These are phyloP conservation scores for Globisporangium ultimum DNA, from an alignment of 352 stramenopile species.

Conservation along the genomic window DNA sequence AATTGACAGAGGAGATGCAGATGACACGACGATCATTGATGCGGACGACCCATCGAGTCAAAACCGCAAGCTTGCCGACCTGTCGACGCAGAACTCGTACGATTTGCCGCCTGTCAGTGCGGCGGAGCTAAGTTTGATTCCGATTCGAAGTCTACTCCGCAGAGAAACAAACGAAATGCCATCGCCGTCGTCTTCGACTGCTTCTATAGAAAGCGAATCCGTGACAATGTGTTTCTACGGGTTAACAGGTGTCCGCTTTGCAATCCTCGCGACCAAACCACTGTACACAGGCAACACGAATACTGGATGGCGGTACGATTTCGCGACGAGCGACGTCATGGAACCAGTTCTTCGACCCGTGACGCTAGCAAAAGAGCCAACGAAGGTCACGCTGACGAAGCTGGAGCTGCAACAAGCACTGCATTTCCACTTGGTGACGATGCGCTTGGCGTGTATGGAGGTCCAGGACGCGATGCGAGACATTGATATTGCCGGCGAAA, in stretches of 20 bases:
- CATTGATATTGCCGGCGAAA: conserved; percentile 49
- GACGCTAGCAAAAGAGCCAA: conserved; percentile 48
- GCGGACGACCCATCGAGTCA: conserved; percentile 11
- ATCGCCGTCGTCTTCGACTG: background rate
- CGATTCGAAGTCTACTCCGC: conserved; percentile 50
- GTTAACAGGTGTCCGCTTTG: conserved; percentile 59
- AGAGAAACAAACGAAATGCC: conserved; percentile 1
- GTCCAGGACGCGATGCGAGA: conserved; percentile 70
- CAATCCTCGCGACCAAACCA: conserved; percentile 71
- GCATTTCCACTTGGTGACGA: conserved; percentile 75
- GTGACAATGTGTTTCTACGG: conserved; percentile 81
- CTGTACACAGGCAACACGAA: conserved; percentile 83
- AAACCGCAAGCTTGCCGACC: conserved; percentile 40
- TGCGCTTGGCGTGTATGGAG: conserved; percentile 78
- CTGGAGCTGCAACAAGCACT: conserved; percentile 55
- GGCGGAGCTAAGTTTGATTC: conserved; percentile 55
- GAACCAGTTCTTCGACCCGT: conserved; percentile 51
- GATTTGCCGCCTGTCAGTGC: conserved; percentile 81
- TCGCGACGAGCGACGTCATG: conserved; percentile 78
- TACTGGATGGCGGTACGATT: conserved; percentile 77
- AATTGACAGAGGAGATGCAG: background rate
- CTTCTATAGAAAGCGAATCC: conserved; percentile 15
- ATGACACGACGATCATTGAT: conserved; percentile 33
- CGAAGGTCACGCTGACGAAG: conserved; percentile 43
- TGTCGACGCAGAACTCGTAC: conserved; percentile 82